Conservation (phyloP, 768 basidiomycete species). For the Agaricus subrufescens region DNA sequence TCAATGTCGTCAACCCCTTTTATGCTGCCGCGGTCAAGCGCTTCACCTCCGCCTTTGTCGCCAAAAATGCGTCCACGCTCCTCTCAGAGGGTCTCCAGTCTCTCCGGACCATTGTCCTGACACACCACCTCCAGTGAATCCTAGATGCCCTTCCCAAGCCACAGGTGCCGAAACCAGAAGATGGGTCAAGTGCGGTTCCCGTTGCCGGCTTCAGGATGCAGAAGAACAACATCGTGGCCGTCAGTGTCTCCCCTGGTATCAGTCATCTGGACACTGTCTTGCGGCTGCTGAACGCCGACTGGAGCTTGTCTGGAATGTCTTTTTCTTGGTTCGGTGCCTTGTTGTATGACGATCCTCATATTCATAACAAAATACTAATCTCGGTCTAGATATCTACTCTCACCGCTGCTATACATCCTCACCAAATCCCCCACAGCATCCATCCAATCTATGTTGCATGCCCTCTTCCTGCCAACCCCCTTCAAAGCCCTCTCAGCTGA, state of each 20-base stretch:
- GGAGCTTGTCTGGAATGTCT: constrained; percentile 21
- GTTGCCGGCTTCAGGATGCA: constrained; percentile 33
- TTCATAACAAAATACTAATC: constrained; percentile 22
- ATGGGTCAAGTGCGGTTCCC: constrained; percentile 21
- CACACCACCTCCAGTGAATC: constrained; percentile 78
- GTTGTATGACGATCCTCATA: constrained; percentile 36
- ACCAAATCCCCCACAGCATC: constrained; percentile 62
- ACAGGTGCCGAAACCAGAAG: constrained; percentile 37
- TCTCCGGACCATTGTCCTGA: constrained; percentile 57
- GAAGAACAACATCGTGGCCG: constrained; percentile 70
- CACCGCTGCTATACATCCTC: too few species aligned
- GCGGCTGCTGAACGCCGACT: constrained; percentile 45
- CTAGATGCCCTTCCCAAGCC: constrained; percentile 63
- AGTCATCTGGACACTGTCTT: constrained; percentile 67
- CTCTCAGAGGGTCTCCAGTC: constrained; percentile 63
- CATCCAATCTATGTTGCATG: constrained; percentile 78
- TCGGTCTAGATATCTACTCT: constrained; percentile 56
- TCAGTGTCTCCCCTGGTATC: constrained; percentile 73
- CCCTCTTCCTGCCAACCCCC: constrained; percentile 76
- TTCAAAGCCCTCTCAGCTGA: constrained; percentile 46
- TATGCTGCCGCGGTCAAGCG: constrained; percentile 73
- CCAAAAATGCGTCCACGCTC: constrained; percentile 32
- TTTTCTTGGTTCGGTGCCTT: constrained; percentile 38
- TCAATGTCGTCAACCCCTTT: constrained; percentile 84
- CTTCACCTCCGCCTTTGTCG: constrained; percentile 14